Evolutionary conservation across 768 basidiomycete genomes (phyloP), one percentile per base, ranked within the genome.

Genomic region (Psilocybe sp.): DNA sequence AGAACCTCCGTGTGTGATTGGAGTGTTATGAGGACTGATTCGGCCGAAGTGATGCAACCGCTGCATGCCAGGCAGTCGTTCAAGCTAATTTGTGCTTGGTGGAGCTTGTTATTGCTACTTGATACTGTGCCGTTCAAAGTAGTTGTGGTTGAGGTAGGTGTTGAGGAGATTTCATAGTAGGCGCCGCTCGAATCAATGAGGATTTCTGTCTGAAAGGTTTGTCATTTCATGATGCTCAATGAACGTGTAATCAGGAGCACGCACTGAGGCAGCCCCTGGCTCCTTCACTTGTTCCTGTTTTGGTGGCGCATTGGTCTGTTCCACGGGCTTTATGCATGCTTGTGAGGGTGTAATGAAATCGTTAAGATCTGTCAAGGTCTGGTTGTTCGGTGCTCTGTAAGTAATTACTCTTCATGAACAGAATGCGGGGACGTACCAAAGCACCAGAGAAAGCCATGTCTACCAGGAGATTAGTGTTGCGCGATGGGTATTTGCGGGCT

Each of bases 41-140:
- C 96, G 18, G 96, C 96, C 35, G 96, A 98, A 3, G 97, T 99
- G 60, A 99, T 98, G 63, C 97, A 99, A 2, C 97, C 97, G 52
- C 96, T 97, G 79, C 97, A 98, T 19, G 97, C 97, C 40, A 99
- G 76, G 70, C 97, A 99, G 64, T 99, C 97, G 57, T 97, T 98
- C 59, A 99, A 69, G 64, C 86, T 98, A 57, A 99, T 92, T 66
- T 98, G 89, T 2, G 97, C 97, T 58, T 92, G 92, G 60, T 92
- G 81, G 10, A 99, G 77, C 68, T 91, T 94, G 66, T 75, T 31
- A 68, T 59, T 53, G 46, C 48, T 45, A 31, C 48, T 36, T 19
- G 45, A 34, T n/a, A 31, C 39, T 34, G 43, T 5, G 33, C 39
- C 18, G 47, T 28, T 14, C 10, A 14, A 33, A 31, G 50, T 12